phyloP scores from a whole-genome alignment of 164 flowering plant genomes.

The Vitis labrusca region DNA sequence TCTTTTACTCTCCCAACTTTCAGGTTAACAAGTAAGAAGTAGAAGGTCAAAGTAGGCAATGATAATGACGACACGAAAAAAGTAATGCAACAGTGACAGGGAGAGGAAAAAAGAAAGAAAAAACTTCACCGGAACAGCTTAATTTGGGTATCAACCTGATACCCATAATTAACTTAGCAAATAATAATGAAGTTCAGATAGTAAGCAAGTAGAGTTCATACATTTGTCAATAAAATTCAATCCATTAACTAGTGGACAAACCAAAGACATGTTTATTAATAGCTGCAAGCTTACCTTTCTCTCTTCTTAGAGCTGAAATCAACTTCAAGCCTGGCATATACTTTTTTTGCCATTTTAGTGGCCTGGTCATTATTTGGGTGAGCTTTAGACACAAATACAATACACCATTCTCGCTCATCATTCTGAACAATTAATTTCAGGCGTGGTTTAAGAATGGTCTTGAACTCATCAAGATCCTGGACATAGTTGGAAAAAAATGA shows the following conservation, averaged over 20 bases:
- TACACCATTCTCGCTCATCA: constrained; percentile 97
- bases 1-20: not conserved
- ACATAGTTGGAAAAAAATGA: constrained; percentile 12
- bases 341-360: constrained; percentile 77
- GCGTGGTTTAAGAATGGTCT: constrained; percentile 91
- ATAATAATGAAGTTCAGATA: not conserved
- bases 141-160: no score
- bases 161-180: no score
- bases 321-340: constrained; percentile 92
- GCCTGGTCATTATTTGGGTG: constrained; percentile 87
- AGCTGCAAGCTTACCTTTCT: constrained; percentile 58
- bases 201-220: not conserved
- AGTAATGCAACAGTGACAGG: no score
- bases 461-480: constrained; percentile 99
- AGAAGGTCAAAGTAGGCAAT: not conserved
- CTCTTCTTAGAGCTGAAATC: constrained; percentile 94
- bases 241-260: not conserved
- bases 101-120: no score
- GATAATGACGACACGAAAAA: not conserved
- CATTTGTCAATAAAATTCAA: not conserved
- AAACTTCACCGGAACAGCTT: no score
- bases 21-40: not conserved
- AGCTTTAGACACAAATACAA: constrained; percentile 91
- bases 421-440: constrained; percentile 89
- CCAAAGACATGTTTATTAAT: no score